A percentile compares a stretch with the other conserved stretches of the same genome.
Evolutionary conservation across 352 stramenopile species (phyloP).

Genomic region (Phytophthora europaea): DNA sequence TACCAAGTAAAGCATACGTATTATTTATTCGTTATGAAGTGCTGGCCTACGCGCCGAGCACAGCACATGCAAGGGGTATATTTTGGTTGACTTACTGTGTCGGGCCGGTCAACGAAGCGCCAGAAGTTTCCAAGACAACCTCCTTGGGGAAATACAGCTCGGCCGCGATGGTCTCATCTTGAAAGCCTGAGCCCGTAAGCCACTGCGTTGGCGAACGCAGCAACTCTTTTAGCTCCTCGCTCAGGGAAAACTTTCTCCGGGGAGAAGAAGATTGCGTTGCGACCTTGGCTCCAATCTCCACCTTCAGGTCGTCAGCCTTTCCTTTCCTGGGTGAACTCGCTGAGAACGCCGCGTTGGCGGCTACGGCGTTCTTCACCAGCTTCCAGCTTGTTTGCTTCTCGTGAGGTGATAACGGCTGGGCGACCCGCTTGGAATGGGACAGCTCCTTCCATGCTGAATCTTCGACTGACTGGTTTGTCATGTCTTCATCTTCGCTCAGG

Average conservation of each 20-base stretch:
- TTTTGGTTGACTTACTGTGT: neutral
- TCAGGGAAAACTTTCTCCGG: slow-evolving; percentile 63
- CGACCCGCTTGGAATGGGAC: slow-evolving; percentile 57
- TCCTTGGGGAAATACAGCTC: slow-evolving; percentile 66
- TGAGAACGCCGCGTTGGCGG: slow-evolving; percentile 13
- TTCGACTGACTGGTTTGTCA: slow-evolving; percentile 25
- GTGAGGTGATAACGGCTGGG: slow-evolving; percentile 58
- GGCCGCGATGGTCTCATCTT: slow-evolving; percentile 48
- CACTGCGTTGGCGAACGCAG: slow-evolving; percentile 72
- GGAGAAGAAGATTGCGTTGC: slow-evolving; percentile 7
- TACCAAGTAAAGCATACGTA: slow-evolving; percentile 11
- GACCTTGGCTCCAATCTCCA: slow-evolving; percentile 55
- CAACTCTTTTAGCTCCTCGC: slow-evolving; percentile 75
- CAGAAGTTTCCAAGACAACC: slow-evolving; percentile 50
- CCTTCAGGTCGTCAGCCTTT: slow-evolving; percentile 33
- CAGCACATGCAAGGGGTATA: neutral
- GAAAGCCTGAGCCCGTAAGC: slow-evolving; percentile 39
- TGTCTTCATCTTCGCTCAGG: slow-evolving; percentile 31
- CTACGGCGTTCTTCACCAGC: slow-evolving; percentile 38
- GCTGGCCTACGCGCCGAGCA: neutral
- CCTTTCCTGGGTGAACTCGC: slow-evolving; percentile 12
- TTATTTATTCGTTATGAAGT: slow-evolving; percentile 20
- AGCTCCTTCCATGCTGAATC: slow-evolving; percentile 62
- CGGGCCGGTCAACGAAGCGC: neutral
- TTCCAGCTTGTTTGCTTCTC: slow-evolving; percentile 78